A percentile compares a stretch with the other conserved stretches of the same genome.
phyloP scores from a whole-genome alignment of 768 basidiomycete species.

The Lactarius hengduanensis region DNA sequence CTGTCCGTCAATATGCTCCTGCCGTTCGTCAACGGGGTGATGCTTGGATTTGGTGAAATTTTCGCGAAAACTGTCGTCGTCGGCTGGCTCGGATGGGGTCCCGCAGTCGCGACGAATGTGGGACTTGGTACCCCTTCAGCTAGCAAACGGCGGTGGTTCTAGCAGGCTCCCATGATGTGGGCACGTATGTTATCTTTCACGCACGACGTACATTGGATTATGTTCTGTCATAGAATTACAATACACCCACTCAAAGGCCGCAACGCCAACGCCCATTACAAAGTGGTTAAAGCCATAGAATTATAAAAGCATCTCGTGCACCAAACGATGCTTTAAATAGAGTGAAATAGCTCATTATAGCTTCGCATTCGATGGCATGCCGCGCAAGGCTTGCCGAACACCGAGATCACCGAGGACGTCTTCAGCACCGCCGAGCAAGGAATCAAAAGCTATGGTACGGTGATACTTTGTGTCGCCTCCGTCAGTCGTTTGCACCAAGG shows the following conservation, averaged over 20 bases:
- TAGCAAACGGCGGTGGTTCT: not conserved
- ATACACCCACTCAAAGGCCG: not conserved
- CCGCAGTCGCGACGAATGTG: slow-evolving; percentile 32
- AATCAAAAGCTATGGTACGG: slow-evolving; percentile 43
- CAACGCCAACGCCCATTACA: not conserved
- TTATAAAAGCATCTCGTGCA: slow-evolving; percentile 6
- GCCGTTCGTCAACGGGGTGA: slow-evolving; percentile 91
- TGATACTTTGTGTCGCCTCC: slow-evolving; percentile 37
- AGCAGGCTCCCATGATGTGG: not conserved
- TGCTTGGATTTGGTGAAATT: slow-evolving; percentile 96
- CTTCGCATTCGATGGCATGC: slow-evolving; percentile 47
- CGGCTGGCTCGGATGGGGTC: slow-evolving; percentile 47
- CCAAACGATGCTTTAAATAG: not conserved
- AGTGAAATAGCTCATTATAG: slow-evolving; percentile 8
- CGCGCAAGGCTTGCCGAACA: slow-evolving; percentile 68
- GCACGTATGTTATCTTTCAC: not conserved
- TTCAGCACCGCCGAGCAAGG: slow-evolving; percentile 52
- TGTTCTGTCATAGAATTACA: slow-evolving; percentile 20
- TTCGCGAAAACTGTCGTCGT: slow-evolving; percentile 80
- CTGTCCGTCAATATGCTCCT: slow-evolving; percentile 81
- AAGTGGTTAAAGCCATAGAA: not conserved
- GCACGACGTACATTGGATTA: slow-evolving; percentile 15
- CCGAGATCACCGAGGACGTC: slow-evolving; percentile 78
- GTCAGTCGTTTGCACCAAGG: slow-evolving; percentile 10
- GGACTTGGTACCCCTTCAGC: slow-evolving; percentile 18